Base-by-base conservation (phyloP, 305 asterid species). In the Solanum hybrid region DNA sequence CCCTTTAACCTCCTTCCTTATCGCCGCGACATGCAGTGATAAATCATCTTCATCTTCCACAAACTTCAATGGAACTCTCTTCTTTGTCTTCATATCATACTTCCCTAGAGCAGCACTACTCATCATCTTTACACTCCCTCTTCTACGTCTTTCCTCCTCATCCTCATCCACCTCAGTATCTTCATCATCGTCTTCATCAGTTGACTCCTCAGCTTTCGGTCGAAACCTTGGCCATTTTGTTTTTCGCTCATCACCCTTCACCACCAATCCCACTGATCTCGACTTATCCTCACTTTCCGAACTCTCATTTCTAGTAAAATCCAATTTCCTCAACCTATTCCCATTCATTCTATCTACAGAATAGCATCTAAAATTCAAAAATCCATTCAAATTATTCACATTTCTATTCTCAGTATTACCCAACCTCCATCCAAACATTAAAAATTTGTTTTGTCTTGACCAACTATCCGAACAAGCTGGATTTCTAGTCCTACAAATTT, bases 51-150 rank as follows among this genome's bases (percentile, higher is more conserved):
- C 98, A 35, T 95, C 92, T 90, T 95, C 98, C 94, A 96, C 80
- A 85, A 28, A 67, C 67, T 95, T 91, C 92, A 95, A 91, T 2
- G 97, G 98, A 92, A 95, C 93, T 42, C 98, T 94, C 91, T 95
- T 96, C 90, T 90, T 95, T 26, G 80, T 92, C 93, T 91, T 95
- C 87, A 87, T 84, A 90, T 94, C 99, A 89, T 96, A 93, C 91
- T 95, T 95, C 42, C 98, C 97, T 40, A 97, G 51, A 39, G 99
- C 96, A 31, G 98, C 98, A 92, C 95, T 94, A 90, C 96, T 90
- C 29, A 90, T 90, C 90, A 93, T 93, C 92, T 73, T 92, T 42
- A 18, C 82, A 36, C 87, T 89, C 80, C 92, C 87, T 64, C 90
- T 89, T 83, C 89, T 91, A 74, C 33, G 89, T 12, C 67, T 90